These are phyloP conservation scores for Gossypium thurberi DNA, from an alignment of 345 rosid species.

Conservation along the genomic window DNA sequence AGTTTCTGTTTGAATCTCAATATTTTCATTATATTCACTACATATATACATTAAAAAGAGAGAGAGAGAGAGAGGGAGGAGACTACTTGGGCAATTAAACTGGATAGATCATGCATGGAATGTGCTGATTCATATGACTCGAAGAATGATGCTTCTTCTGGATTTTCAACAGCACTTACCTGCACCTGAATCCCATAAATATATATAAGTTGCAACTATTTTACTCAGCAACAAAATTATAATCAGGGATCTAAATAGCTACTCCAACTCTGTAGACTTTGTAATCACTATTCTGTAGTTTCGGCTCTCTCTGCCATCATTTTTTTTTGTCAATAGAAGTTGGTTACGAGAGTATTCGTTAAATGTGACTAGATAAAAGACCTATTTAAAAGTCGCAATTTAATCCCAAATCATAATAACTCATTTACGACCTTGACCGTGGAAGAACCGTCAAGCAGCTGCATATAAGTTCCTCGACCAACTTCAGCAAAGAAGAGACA, in stretches of 20 bases:
- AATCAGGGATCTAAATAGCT: not conserved
- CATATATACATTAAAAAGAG: not conserved
- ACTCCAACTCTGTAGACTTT: not conserved
- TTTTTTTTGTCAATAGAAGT: not conserved
- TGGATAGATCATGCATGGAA: conserved; percentile 62
- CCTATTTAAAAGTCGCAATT: not conserved
- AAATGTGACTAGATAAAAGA: not conserved
- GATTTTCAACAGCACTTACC: conserved; percentile 59
- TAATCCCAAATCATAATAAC: not conserved
- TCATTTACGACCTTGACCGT: conserved; percentile 43
- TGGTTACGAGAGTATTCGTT: not conserved
- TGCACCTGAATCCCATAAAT: conserved; percentile 49
- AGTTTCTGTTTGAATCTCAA: conserved; percentile 57
- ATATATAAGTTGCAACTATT: not conserved
- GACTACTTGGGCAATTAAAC: conserved; percentile 61
- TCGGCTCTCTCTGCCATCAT: too few species aligned
- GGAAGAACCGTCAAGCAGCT: conserved; percentile 48
- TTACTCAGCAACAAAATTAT: too few species aligned
- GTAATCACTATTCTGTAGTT: too few species aligned
- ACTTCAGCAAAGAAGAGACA: conserved; percentile 75
- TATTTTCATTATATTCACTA: not conserved
- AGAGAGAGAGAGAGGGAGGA: not conserved
- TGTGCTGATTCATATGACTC: conserved; percentile 91
- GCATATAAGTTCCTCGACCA: conserved; percentile 83
- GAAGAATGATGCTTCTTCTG: conserved; percentile 85